These are phyloP conservation scores for Plasmodium cynomolgi DNA, from an alignment of 169 alveolate genomes.

Conservation along the genomic window DNA sequence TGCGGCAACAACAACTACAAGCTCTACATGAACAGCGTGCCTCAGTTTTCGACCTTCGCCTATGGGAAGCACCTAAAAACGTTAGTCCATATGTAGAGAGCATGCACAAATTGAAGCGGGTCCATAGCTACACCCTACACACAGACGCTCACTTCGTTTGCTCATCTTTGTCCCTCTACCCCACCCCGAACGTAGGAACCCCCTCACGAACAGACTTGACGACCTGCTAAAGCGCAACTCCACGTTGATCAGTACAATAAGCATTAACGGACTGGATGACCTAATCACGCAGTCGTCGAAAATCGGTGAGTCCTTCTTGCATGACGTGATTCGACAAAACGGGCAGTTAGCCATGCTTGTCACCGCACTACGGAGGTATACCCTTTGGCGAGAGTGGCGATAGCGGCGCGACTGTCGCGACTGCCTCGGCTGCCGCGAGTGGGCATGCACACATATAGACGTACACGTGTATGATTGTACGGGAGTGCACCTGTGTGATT, in stretches of 20 bases:
- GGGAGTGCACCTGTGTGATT: neutral
- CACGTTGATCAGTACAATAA: slow-evolving; percentile 51
- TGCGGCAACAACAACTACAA: slow-evolving; percentile 43
- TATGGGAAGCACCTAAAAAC: slow-evolving; percentile 71
- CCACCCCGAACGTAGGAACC: slow-evolving; percentile 21
- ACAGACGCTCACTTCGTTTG: neutral
- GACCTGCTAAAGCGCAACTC: slow-evolving; percentile 54
- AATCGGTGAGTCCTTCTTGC: slow-evolving; percentile 70
- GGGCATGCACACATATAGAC: neutral
- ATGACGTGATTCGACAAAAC: slow-evolving; percentile 12
- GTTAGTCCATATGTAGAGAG: slow-evolving; percentile 3
- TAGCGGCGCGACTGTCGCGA: neutral
- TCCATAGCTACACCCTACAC: neutral
- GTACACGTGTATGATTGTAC: neutral
- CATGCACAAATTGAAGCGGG: neutral
- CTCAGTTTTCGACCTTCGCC: slow-evolving; percentile 69
- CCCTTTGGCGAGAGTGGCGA: neutral
- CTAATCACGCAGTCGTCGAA: slow-evolving; percentile 73
- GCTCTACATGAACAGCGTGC: slow-evolving; percentile 72
- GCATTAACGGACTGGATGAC: slow-evolving; percentile 73
- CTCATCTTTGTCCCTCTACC: neutral
- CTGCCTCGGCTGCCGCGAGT: neutral
- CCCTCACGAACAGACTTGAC: slow-evolving; percentile 71
- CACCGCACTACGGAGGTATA: slow-evolving; percentile 61
- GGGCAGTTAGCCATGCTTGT: neutral